phyloP scores from a whole-genome alignment of 2,329 filamentous ascomycete genomes.

The Calycina marina region DNA sequence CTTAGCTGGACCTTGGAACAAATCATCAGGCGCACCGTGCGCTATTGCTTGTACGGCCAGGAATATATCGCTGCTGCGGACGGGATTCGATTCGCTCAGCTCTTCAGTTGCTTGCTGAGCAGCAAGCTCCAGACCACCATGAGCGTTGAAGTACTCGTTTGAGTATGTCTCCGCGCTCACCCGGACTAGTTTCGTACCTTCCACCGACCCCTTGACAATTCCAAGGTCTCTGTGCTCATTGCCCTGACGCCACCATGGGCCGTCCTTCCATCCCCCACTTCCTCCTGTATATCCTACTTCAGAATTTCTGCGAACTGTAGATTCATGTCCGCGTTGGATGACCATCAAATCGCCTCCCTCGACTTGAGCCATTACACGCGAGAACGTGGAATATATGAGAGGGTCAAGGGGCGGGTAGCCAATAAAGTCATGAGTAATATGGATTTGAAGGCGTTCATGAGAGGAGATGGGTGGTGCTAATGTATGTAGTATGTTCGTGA shows the following conservation, averaged over 20 bases:
- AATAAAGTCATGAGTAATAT: conserved; percentile 90
- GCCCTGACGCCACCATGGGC: conserved; percentile 83
- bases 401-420: conserved; percentile 92
- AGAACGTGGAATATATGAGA: conserved; percentile 81
- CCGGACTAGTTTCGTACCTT: conserved; percentile 82
- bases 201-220: conserved; percentile 62
- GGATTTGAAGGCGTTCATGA: conserved; percentile 91
- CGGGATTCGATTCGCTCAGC: conserved; percentile 72
- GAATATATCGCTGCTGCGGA: conserved; percentile 88
- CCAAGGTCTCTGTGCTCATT: conserved; percentile 61
- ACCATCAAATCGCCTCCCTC: conserved; percentile 93
- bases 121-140: conserved; percentile 68
- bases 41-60: conserved; percentile 81
- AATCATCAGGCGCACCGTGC: conserved; percentile 44
- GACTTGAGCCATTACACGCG: conserved; percentile 95
- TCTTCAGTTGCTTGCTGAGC: conserved; percentile 67
- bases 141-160: conserved; percentile 63
- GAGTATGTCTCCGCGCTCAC: conserved; percentile 83
- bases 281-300: conserved; percentile 42
- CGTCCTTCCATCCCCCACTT: conserved; percentile 70
- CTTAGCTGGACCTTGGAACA: conserved; percentile 51
- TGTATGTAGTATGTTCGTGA: conserved; percentile 87
- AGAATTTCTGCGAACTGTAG: conserved; percentile 50
- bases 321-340: conserved; percentile 84
- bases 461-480: conserved; percentile 92